These are phyloP conservation scores for Boletus sp. DNA, from an alignment of 768 basidiomycete species.

Conservation along the genomic window DNA sequence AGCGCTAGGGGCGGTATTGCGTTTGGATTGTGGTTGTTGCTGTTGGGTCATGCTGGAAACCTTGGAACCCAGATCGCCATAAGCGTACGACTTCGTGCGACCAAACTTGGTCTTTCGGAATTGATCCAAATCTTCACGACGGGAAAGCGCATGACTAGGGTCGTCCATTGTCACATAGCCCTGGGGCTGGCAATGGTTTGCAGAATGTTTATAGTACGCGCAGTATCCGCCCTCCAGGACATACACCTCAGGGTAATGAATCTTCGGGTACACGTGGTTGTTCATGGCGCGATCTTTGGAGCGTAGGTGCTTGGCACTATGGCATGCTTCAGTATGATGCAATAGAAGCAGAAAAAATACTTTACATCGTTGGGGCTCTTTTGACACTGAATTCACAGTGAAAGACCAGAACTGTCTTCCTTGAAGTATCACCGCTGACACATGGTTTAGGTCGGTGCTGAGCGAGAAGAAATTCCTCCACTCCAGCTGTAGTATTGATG, in stretches of 20 bases:
- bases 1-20: constrained; percentile 63
- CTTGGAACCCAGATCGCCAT: constrained; percentile 67
- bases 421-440: constrained; percentile 65
- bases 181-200: constrained; percentile 70
- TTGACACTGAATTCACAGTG: constrained; percentile 98
- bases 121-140: constrained; percentile 84
- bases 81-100: constrained; percentile 88
- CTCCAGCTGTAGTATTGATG: constrained; percentile 72
- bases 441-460: constrained; percentile 59
- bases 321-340: constrained; percentile 1
- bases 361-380: constrained; percentile 93
- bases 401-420: constrained; percentile 88
- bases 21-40: constrained; percentile 47
- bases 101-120: constrained; percentile 88
- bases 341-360: constrained; percentile 14
- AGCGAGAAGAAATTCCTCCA: constrained; percentile 80
- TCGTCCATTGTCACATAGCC: constrained; percentile 96
- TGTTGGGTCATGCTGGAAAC: constrained; percentile 34
- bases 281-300: constrained; percentile 88
- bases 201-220: constrained; percentile 71
- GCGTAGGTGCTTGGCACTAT: constrained; percentile 89
- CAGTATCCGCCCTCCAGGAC: constrained; percentile 96
- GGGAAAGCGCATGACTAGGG: constrained; percentile 73
- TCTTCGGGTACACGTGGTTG: constrained; percentile 83
- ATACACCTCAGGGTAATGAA: constrained; percentile 96